Base-by-base conservation (phyloP, 495 filamentous ascomycete species). In the Polyplosphaeria fusca region DNA sequence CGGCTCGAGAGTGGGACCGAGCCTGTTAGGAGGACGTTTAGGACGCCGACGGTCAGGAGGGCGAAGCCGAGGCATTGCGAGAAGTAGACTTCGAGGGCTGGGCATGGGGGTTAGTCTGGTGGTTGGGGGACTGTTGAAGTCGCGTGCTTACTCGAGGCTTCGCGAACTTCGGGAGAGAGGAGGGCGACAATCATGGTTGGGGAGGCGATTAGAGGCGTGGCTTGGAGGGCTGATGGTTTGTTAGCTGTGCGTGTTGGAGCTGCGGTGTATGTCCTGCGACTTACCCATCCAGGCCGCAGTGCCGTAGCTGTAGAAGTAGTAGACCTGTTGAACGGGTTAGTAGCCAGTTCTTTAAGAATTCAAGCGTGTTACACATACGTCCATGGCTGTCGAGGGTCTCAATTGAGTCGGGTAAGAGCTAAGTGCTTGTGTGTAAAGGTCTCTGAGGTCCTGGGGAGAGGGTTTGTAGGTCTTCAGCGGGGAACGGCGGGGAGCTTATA, bases 81-180 rank as follows among this genome's bases (percentile, higher is more conserved):
- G 64, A 91, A 80, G 73, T 94, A 94, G 11, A 77, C 66, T 69
- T 91, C 87, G n/a, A 89, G 74, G 13, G 69, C 84, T 82, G 54
- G 18, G 3, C 11, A 25, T n/a, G 5, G 16, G 19, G 22, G 24
- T 45, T 30, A 39, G 26, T 12, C 28, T 32, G 24, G 19, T 23
- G 30, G 20, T 42, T 14, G 13, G 35, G 24, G 14, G 38, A 43
- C 13, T 3, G n/a, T 53, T 2, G 45, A 18, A 5, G 26, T 14
- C 44, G 42, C n/a, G 23, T 46, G 60, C 74, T 61, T 70, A 84
- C 82, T 58, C 22, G 82, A 77, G 27, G 79, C 69, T 62, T 80
- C 70, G 20, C 81, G 70, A 35, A 78, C 75, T 27, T 84, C 81
- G 23, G 79, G 75, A 1, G 81, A 76, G 2, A 90, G 75, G 55